A percentile compares a stretch with the other conserved stretches of the same genome.
Evolutionary conservation across 169 alveolate species (phyloP).

Genomic region (Cryptosporidium parvum): DNA sequence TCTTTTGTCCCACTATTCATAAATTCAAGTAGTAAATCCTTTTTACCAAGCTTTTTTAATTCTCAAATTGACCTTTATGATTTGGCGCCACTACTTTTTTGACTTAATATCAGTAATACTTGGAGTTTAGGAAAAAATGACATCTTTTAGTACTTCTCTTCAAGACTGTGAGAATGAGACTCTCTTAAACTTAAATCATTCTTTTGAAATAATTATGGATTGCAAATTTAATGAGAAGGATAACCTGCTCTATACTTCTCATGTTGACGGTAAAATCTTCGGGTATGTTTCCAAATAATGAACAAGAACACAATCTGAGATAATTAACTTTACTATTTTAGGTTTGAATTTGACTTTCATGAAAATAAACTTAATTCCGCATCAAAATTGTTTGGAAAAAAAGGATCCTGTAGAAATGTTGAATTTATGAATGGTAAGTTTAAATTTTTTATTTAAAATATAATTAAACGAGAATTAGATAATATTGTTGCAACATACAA

Average conservation of each 20-base stretch:
- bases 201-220: constrained; percentile 45
- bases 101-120: neutral
- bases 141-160: constrained; percentile 30
- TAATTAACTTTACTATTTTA: neutral
- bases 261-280: constrained; percentile 46
- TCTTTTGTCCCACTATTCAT: too few species aligned
- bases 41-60: neutral
- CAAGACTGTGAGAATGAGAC: constrained; percentile 13
- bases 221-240: constrained; percentile 35
- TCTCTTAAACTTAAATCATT: neutral
- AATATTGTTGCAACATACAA: constrained; percentile 34
- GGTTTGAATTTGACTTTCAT: constrained; percentile 36
- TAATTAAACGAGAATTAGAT: neutral
- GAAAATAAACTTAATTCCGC: constrained; percentile 4
- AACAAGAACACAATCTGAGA: neutral
- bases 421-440: constrained; percentile 60
- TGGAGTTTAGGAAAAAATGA: constrained; percentile 8
- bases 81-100: constrained; percentile 15
- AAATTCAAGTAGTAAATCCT: neutral
- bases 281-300: constrained; percentile 16
- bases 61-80: neutral
- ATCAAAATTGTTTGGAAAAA: constrained; percentile 36
- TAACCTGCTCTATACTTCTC: constrained; percentile 33
- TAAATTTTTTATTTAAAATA: neutral
- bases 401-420: constrained; percentile 67